Evolutionary conservation across 2,329 filamentous ascomycete genomes (phyloP).

Genomic region (Aspergillaceae sp.): DNA sequence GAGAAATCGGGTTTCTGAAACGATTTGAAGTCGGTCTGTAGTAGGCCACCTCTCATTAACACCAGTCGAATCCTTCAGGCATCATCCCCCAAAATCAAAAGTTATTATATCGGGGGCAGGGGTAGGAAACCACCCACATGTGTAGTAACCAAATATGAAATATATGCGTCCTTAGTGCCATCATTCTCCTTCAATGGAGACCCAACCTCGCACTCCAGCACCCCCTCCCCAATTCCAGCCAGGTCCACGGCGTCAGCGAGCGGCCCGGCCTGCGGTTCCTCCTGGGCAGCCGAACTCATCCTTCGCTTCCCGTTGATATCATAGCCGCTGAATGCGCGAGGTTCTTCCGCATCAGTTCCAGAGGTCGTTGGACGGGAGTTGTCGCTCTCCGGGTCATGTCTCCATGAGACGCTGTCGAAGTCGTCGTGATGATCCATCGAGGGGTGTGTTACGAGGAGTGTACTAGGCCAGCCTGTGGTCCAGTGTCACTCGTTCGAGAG

Average conservation of each 20-base stretch:
- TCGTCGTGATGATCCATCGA: conserved; percentile 51
- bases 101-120: not conserved
- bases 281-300: conserved; percentile 34
- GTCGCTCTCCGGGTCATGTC: conserved; percentile 50
- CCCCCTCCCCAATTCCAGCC: conserved; percentile 60
- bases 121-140: conserved; percentile 49
- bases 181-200: conserved; percentile 90
- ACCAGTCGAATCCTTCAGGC: not conserved
- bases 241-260: conserved; percentile 50
- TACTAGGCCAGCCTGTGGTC: no score
- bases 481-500: no score
- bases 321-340: conserved; percentile 23
- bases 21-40: conserved; percentile 81
- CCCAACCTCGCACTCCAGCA: conserved; percentile 73
- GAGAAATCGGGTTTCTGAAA: conserved; percentile 74
- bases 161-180: conserved; percentile 91
- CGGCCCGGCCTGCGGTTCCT: conserved; percentile 42
- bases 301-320: conserved; percentile 42
- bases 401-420: conserved; percentile 76
- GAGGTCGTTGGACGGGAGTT: conserved; percentile 33
- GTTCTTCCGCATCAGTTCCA: conserved; percentile 33
- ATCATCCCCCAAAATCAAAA: not conserved
- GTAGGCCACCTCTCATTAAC: conserved; percentile 6
- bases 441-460: conserved; percentile 7
- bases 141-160: conserved; percentile 90